phyloP scores from a whole-genome alignment of 2,329 filamentous ascomycete species.

The Simplicillium aogashimaense region DNA sequence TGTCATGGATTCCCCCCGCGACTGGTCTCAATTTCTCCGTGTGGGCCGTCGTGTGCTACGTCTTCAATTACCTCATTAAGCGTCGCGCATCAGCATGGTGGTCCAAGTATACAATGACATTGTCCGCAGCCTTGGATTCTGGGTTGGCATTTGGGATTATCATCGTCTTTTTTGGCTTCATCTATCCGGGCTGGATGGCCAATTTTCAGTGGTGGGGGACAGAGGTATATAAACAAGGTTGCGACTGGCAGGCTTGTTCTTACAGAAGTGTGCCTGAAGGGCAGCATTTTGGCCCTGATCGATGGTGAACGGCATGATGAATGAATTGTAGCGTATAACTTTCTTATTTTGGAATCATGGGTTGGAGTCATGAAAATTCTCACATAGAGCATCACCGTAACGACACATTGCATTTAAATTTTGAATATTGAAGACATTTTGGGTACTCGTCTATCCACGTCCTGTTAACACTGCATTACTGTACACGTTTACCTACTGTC shows the following conservation, averaged over 20 bases:
- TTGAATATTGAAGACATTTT: conserved; percentile 3
- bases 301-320: conserved; percentile 32
- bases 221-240: conserved; percentile 73
- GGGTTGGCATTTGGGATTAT: conserved; percentile 75
- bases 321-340: not conserved
- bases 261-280: conserved; percentile 56
- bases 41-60: conserved; percentile 75
- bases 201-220: conserved; percentile 83
- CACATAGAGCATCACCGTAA: too few species aligned
- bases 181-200: conserved; percentile 69
- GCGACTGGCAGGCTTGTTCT: conserved; percentile 74
- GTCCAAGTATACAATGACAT: conserved; percentile 85
- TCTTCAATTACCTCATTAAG: conserved; percentile 72
- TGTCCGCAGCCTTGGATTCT: conserved; percentile 74
- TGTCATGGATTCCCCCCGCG: conserved; percentile 81
- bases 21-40: conserved; percentile 81
- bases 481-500: conserved; percentile 17
- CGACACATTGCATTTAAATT: not conserved
- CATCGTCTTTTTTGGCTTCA: conserved; percentile 74
- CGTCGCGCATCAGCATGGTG: conserved; percentile 67
- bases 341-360: too few species aligned
- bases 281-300: conserved; percentile 54
- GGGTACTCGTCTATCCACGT: not conserved
- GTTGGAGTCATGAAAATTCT: too few species aligned
- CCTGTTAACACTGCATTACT: too few species aligned